These are phyloP conservation scores for Pichia kluyveri DNA, from an alignment of 805 yeast genomes.

Conservation along the genomic window DNA sequence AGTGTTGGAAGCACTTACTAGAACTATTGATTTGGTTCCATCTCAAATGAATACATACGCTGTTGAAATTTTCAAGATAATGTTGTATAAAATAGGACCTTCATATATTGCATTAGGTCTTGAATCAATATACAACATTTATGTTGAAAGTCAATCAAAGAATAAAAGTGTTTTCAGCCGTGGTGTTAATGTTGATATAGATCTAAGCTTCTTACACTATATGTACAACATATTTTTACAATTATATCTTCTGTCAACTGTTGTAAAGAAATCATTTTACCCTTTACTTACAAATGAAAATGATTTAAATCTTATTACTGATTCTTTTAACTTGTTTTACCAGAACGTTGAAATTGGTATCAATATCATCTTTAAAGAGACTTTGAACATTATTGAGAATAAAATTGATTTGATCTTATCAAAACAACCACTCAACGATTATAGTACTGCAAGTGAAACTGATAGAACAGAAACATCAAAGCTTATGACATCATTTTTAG, in stretches of 20 bases:
- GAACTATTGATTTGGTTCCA: conserved; percentile 68
- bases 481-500: conserved; percentile 42
- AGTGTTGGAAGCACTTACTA: conserved; percentile 67
- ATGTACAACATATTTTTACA: conserved; percentile 19
- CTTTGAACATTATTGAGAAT: conserved; percentile 42
- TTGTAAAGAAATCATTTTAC: conserved; percentile 63
- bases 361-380: conserved; percentile 53
- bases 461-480: conserved; percentile 70
- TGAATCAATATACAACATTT: conserved; percentile 49
- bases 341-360: conserved; percentile 46
- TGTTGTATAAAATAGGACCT: conserved; percentile 62
- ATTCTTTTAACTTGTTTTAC: conserved; percentile 19
- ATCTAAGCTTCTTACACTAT: conserved; percentile 16
- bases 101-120: conserved; percentile 67
- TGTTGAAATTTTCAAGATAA: conserved; percentile 55
- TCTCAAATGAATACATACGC: conserved; percentile 52
- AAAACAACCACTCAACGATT: conserved; percentile 62
- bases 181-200: conserved; percentile 7
- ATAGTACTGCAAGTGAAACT: conserved; percentile 25
- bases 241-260: conserved; percentile 56
- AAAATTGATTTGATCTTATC: conserved; percentile 43
- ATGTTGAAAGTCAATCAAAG: conserved; percentile 21
- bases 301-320: conserved; percentile 12
- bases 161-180: conserved; percentile 18
- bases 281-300: conserved; percentile 45